Conservation (phyloP, 768 basidiomycete species). For the Russula virescens region DNA sequence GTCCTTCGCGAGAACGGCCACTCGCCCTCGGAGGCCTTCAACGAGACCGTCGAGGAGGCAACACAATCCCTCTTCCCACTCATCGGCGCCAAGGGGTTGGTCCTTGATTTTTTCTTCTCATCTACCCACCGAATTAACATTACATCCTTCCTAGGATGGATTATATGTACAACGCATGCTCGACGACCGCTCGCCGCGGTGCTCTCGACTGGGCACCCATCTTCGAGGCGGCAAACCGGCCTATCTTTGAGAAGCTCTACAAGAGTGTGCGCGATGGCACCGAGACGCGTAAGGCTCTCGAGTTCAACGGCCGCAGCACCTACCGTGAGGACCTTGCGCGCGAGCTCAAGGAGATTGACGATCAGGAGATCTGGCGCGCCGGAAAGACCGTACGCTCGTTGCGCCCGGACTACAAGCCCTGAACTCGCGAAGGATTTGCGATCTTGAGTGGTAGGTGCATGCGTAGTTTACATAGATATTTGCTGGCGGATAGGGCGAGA, state of each 20-base stretch:
- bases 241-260: conserved; percentile 93
- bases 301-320: conserved; percentile 88
- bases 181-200: conserved; percentile 97
- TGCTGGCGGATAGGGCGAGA: neutral
- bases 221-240: conserved; percentile 90
- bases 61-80: conserved; percentile 97
- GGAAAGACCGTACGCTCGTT: conserved; percentile 89
- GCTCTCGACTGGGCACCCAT: conserved; percentile 99
- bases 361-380: conserved; percentile 99
- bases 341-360: conserved; percentile 91
- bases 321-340: conserved; percentile 90
- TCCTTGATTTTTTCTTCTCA: neutral
- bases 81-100: conserved; percentile 89
- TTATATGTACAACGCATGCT: conserved; percentile 99
- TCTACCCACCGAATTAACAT: neutral
- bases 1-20: conserved; percentile 95
- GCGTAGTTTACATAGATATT: neutral
- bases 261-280: conserved; percentile 91
- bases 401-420: conserved; percentile 76
- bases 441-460: no score
- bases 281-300: conserved; percentile 94
- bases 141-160: conserved; percentile 63
- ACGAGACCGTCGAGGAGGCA: conserved; percentile 99
- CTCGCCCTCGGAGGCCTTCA: conserved; percentile 97
- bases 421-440: neutral